phyloP scores from a whole-genome alignment of 1,284 basidiomycete genomes.

The Polyporus tsugae region DNA sequence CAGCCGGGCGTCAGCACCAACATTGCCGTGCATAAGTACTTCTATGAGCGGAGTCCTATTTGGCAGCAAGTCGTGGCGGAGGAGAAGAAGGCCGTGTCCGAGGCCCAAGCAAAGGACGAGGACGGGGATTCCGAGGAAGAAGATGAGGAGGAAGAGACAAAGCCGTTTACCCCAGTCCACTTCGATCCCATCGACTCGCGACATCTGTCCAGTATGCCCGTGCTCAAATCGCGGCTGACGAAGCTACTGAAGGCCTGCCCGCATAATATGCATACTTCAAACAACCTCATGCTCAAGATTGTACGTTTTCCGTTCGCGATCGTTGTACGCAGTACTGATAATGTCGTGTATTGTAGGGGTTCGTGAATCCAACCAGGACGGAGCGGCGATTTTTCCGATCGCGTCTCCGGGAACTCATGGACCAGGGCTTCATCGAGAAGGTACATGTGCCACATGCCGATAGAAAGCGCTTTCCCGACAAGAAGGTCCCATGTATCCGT shows the following conservation, averaged over 20 bases:
- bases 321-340: background rate
- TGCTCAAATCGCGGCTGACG: slow-evolving; percentile 71
- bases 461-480: slow-evolving; percentile 49
- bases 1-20: slow-evolving; percentile 81
- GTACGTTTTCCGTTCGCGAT: slow-evolving; percentile 51
- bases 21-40: slow-evolving; percentile 80
- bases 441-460: slow-evolving; percentile 68
- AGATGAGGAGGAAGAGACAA: slow-evolving; percentile 46
- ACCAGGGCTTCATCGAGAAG: slow-evolving; percentile 76
- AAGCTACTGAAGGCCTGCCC: slow-evolving; percentile 74
- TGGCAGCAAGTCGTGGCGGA: slow-evolving; percentile 79
- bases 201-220: slow-evolving; percentile 75
- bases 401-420: slow-evolving; percentile 73
- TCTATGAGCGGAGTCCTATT: slow-evolving; percentile 72
- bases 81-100: slow-evolving; percentile 54
- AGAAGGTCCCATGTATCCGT: slow-evolving; percentile 68
- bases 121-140: slow-evolving; percentile 43
- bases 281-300: slow-evolving; percentile 74
- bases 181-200: slow-evolving; percentile 80
- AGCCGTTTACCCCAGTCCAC: slow-evolving; percentile 46
- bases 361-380: slow-evolving; percentile 71
- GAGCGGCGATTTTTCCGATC: slow-evolving; percentile 81
- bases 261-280: slow-evolving; percentile 71
- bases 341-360: slow-evolving; percentile 63
- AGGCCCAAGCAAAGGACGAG: slow-evolving; percentile 38